Evolutionary conservation across 495 filamentous ascomycete genomes (phyloP).

Genomic region (Pseudoneurospora amorphoporcata): DNA sequence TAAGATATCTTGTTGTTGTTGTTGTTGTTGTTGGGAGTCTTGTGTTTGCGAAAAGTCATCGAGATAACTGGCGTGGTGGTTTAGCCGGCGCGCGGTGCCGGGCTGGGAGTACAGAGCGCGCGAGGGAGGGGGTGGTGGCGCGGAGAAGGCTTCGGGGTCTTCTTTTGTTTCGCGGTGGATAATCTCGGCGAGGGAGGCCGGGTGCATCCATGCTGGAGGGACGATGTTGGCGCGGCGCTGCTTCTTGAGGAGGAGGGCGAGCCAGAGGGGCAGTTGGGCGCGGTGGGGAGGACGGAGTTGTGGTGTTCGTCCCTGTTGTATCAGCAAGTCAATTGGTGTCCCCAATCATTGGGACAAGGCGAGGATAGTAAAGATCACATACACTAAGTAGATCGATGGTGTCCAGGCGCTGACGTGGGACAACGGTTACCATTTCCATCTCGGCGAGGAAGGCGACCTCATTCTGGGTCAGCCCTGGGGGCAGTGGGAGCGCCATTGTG

Average conservation of each 20-base stretch:
- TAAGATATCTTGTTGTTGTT: conserved; percentile 7
- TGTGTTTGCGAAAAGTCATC: neutral
- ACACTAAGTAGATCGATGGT: conserved; percentile 75
- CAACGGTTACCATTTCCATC: conserved; percentile 87
- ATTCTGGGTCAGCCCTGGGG: conserved; percentile 71
- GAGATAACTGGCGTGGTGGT: conserved; percentile 1
- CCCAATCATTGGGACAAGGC: conserved; percentile 3
- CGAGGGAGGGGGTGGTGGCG: conserved; percentile 54
- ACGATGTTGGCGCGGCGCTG: conserved; percentile 91
- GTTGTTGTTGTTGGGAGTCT: neutral
- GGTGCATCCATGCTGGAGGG: conserved; percentile 78
- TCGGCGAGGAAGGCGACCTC: conserved; percentile 95
- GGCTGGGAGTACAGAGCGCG: conserved; percentile 24
- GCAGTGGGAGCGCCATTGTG: conserved; percentile 73
- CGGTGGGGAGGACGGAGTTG: conserved; percentile 72
- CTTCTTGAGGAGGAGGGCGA: conserved; percentile 92
- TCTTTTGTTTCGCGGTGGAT: conserved; percentile 68
- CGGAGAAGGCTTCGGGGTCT: conserved; percentile 57
- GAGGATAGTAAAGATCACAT: conserved; percentile 46
- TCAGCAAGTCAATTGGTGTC: neutral
- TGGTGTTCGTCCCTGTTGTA: conserved; percentile 60
- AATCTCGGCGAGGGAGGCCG: conserved; percentile 59
- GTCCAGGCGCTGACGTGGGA: conserved; percentile 85
- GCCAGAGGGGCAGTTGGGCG: conserved; percentile 79
- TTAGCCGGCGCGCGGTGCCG: conserved; percentile 20